phyloP scores from a whole-genome alignment of 2,329 filamentous ascomycete species.

The Aspergillus sp. region DNA sequence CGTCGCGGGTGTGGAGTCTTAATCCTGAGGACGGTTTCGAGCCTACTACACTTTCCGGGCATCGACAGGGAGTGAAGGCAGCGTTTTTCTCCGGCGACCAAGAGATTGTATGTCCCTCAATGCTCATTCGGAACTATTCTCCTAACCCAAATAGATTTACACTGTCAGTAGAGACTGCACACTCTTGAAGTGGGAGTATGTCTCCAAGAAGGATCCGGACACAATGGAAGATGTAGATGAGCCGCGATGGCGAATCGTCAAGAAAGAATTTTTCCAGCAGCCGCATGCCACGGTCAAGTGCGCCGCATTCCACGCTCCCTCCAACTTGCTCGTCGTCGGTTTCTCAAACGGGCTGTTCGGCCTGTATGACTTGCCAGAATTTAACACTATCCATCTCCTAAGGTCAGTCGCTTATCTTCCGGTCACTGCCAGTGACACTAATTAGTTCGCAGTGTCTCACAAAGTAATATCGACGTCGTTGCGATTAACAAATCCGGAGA shows the following conservation, averaged over 20 bases:
- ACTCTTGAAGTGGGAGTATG: constrained; percentile 90
- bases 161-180: constrained; percentile 98
- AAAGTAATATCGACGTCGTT: constrained; percentile 94
- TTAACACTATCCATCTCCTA: constrained; percentile 89
- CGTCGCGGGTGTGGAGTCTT: constrained; percentile 92
- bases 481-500: constrained; percentile 93
- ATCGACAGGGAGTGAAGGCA: constrained; percentile 86
- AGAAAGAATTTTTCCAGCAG: constrained; percentile 93
- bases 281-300: constrained; percentile 84
- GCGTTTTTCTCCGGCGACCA: constrained; percentile 97
- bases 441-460: constrained; percentile 74
- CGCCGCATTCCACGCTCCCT: constrained; percentile 83
- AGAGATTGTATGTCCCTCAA: constrained; percentile 63
- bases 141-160: constrained; percentile 65
- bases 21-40: constrained; percentile 84
- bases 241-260: constrained; percentile 87
- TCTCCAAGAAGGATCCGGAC: constrained; percentile 64
- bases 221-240: constrained; percentile 66
- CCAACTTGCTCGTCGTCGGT: constrained; percentile 91
- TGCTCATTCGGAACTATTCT: neutral
- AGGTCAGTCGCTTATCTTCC: constrained; percentile 44
- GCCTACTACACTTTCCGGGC: constrained; percentile 86
- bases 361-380: constrained; percentile 93
- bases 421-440: constrained; percentile 8
- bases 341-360: constrained; percentile 95